Conservation (phyloP, 2,329 filamentous ascomycete species). For the Botrytis pseudocinerea region DNA sequence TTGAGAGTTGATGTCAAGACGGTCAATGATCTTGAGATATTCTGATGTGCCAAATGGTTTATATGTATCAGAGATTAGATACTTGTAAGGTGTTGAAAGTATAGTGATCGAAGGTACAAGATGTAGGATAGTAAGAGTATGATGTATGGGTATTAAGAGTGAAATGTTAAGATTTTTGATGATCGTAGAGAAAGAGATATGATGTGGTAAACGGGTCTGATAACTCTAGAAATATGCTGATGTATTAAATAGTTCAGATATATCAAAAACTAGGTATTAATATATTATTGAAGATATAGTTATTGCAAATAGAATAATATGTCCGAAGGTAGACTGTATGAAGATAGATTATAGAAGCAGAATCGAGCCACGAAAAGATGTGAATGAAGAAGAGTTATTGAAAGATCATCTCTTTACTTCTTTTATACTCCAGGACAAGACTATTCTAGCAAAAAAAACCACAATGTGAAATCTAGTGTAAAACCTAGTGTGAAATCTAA, state of each 20-base stretch:
- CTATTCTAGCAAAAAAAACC: not conserved
- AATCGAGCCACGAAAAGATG: not conserved
- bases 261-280: too few relatives aligned
- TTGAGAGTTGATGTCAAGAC: not conserved
- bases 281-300: too few relatives aligned
- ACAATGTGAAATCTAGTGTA: not conserved
- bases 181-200: not conserved
- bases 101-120: not conserved
- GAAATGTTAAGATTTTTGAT: not conserved
- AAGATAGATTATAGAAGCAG: not conserved
- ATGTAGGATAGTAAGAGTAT: not conserved
- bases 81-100: not conserved
- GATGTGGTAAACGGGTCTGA: too few relatives aligned
- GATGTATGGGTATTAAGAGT: too few relatives aligned
- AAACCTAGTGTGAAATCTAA: not conserved
- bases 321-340: not conserved
- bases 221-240: not conserved
- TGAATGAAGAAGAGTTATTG: not conserved
- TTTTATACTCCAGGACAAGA: not conserved
- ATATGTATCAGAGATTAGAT: not conserved
- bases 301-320: too few relatives aligned
- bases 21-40: not conserved
- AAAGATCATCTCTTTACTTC: not conserved
- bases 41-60: not conserved
- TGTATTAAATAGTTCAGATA: too few relatives aligned